A percentile compares a stretch with the other conserved stretches of the same genome.
phyloP scores from a whole-genome alignment of 169 alveolate species.

The Plasmodium falciparum region DNA sequence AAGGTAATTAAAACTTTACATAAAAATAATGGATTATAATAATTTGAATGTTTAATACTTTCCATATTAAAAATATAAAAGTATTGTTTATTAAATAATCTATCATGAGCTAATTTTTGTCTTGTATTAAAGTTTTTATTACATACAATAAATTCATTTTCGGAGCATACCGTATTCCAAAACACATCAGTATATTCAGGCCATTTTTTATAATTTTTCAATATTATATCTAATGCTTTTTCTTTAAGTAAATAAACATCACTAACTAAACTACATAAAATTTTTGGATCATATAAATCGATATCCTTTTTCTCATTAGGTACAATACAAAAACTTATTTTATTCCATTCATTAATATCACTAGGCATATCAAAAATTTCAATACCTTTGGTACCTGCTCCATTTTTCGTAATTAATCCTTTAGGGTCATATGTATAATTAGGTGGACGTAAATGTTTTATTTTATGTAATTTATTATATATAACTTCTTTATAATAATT shows the following conservation, averaged over 20 bases:
- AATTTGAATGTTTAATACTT: conserved; percentile 63
- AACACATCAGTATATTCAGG: conserved; percentile 85
- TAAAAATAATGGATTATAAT: conserved; percentile 56
- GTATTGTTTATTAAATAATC: conserved; percentile 84
- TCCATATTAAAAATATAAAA: conserved; percentile 79
- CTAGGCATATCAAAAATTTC: conserved; percentile 85
- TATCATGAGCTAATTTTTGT: conserved; percentile 85
- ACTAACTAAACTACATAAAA: conserved; percentile 82
- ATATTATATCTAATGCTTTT: conserved; percentile 83
- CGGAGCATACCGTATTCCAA: conserved; percentile 78
- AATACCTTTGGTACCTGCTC: conserved; percentile 88
- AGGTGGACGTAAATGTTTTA: conserved; percentile 80
- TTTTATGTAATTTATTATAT: conserved; percentile 41
- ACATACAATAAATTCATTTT: conserved; percentile 81
- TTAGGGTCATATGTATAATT: conserved; percentile 80
- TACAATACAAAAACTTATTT: conserved; percentile 83
- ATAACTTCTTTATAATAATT: conserved; percentile 64
- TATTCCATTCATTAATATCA: conserved; percentile 84
- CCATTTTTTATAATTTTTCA: conserved; percentile 82
- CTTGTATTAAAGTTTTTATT: conserved; percentile 82
- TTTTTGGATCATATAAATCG: conserved; percentile 77
- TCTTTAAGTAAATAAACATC: conserved; percentile 86
- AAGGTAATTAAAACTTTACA: conserved; percentile 78
- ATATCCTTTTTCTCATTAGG: conserved; percentile 80
- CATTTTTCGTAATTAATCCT: conserved; percentile 83